Percentiles rank a stretch among this genome's conserved stretches.
phyloP scores from a whole-genome alignment of 345 rosid species.

The Cardamine occulta region DNA sequence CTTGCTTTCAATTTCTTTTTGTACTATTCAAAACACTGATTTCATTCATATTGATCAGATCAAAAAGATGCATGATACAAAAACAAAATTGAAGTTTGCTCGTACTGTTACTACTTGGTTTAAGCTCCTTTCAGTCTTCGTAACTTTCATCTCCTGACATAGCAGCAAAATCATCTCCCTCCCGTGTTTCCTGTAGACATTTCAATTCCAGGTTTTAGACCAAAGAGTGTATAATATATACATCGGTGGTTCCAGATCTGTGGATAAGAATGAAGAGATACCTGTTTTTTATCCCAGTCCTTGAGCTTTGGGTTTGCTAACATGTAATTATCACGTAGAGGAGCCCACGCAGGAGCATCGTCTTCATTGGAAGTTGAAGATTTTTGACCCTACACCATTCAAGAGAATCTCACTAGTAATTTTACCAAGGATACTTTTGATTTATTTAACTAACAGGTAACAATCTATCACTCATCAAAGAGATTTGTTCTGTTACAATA shows the following conservation, averaged over 20 bases:
- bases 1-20: neutral
- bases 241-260: neutral
- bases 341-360: slow-evolving; percentile 94
- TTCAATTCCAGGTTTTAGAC: neutral
- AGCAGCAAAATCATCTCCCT: slow-evolving; percentile 52
- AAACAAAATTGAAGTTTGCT: neutral
- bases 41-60: slow-evolving; percentile 6
- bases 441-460: slow-evolving; percentile 11
- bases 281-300: slow-evolving; percentile 91
- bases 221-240: neutral
- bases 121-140: slow-evolving; percentile 33
- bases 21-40: slow-evolving; percentile 16
- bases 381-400: slow-evolving; percentile 27
- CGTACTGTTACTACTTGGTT: neutral
- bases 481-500: neutral
- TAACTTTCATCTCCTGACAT: slow-evolving; percentile 60
- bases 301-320: slow-evolving; percentile 79
- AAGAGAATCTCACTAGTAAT: slow-evolving; percentile 13
- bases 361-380: slow-evolving; percentile 40
- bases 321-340: slow-evolving; percentile 90
- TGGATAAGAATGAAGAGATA: slow-evolving; percentile 38
- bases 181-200: slow-evolving; percentile 53
- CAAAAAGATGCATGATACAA: slow-evolving; percentile 5
- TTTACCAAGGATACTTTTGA: neutral
- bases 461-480: neutral